Base-by-base conservation (phyloP, 2,329 filamentous ascomycete genomes). In the Aspergillus calidoustus region DNA sequence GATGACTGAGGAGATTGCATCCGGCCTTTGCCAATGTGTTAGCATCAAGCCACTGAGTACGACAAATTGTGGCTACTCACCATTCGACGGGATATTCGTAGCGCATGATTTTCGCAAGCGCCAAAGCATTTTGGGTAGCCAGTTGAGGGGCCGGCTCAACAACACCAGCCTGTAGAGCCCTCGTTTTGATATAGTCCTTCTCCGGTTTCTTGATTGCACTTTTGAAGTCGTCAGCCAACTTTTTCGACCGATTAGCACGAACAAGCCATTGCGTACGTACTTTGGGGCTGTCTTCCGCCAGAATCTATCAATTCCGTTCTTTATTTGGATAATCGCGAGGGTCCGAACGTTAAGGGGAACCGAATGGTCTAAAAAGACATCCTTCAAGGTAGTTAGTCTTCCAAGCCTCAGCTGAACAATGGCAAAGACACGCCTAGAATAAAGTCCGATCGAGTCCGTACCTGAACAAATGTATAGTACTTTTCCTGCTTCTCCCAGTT, bases 281-380 rank as follows among this genome's bases (percentile, higher is more conserved):
- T 89, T 87, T 60, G 90, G 86, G 54, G 91, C 87, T 38, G 91
- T 91, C 74, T 84, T 92, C 73, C 95, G 86, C 95, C 95, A 99
- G 77, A 93, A 92, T 74, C 90, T 93, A 75, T 98, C 94, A 77
- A 98, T 93, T 59, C 93, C 95, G 76, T 98, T 97, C 76, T 98
- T 98, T 57, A 99, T 84, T 74, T 97, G 91, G 68, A 98, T 97
- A 61, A 98, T 87, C 58, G 94, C 91, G 11, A 97, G 88, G 72
- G 96, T 93, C 64, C 95, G 91, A 57, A 94, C 86, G 71, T 96
- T 89, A 61, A 87, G 79, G 1, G 92, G 91, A 1, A 96, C 81
- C 2, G 87, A 87, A 64, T 87, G 88, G 79, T 97, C 91, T 65
- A 97, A 84, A 74, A 93, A 97, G 41, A 92, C 86, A 68, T 89